These are phyloP conservation scores for Aspergillus terreus DNA, from an alignment of 2,329 filamentous ascomycete species.

Conservation along the genomic window DNA sequence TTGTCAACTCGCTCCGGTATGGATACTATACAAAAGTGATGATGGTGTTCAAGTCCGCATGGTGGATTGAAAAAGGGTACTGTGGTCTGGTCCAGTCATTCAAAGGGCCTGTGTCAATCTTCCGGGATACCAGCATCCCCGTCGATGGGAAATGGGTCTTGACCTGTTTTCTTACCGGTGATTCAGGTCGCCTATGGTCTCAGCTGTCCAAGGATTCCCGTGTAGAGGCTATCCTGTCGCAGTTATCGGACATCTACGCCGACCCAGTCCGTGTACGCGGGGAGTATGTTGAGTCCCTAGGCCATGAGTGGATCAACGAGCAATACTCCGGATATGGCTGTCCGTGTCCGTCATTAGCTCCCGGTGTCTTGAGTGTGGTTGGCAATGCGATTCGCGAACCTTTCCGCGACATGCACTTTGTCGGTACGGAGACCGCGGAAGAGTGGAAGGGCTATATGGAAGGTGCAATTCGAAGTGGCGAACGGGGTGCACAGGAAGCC, in stretches of 20 bases:
- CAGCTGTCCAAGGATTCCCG: slow-evolving; percentile 5
- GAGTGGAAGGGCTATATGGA: slow-evolving; percentile 60
- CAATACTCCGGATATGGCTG: slow-evolving; percentile 39
- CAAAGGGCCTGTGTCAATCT: slow-evolving; percentile 44
- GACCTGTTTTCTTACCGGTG: slow-evolving; percentile 41
- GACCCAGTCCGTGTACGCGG: slow-evolving; percentile 1
- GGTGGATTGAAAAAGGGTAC: slow-evolving; percentile 45
- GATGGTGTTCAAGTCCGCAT: slow-evolving; percentile 39
- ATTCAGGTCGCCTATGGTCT: slow-evolving; percentile 32
- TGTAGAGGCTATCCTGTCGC: slow-evolving; percentile 8
- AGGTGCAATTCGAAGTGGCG: slow-evolving; percentile 50
- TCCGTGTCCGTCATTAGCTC: slow-evolving; percentile 36
- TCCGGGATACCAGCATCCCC: slow-evolving; percentile 42
- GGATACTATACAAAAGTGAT: slow-evolving; percentile 54
- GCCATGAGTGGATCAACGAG: slow-evolving; percentile 40
- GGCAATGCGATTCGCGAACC: slow-evolving; percentile 33
- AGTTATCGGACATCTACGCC: slow-evolving; percentile 12
- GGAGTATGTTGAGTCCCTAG: slow-evolving; percentile 26
- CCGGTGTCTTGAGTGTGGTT: slow-evolving; percentile 36
- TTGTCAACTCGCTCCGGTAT: slow-evolving; percentile 34
- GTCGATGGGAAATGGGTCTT: slow-evolving; percentile 25
- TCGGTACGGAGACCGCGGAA: slow-evolving; percentile 51
- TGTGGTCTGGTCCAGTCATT: slow-evolving; percentile 48
- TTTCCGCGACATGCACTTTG: slow-evolving; percentile 48
- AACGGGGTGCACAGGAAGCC: slow-evolving; percentile 48